A percentile compares a stretch with the other conserved stretches of the same genome.
These are phyloP conservation scores for Debaryomyces hansenii DNA, from an alignment of 805 yeast genomes.

Conservation along the genomic window DNA sequence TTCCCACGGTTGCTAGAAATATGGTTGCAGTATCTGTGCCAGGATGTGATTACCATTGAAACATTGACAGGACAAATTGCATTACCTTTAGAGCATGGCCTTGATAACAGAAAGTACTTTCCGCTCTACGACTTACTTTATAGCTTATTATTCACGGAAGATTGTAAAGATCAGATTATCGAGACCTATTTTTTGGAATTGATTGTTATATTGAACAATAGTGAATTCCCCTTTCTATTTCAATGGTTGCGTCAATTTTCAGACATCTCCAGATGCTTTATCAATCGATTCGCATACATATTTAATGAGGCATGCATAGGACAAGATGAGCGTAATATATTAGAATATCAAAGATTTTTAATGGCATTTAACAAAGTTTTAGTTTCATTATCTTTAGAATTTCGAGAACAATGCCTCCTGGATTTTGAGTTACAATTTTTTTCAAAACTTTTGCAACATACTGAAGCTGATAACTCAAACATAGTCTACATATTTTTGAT, in stretches of 20 bases:
- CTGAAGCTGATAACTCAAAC: neutral
- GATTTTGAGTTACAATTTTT: neutral
- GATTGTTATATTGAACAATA: neutral
- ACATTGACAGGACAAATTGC: constrained; percentile 2
- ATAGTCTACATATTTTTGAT: neutral
- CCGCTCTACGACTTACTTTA: constrained; percentile 21
- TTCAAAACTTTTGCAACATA: neutral
- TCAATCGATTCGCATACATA: constrained; percentile 5
- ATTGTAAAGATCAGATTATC: neutral
- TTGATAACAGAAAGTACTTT: constrained; percentile 8
- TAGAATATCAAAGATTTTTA: constrained; percentile 2
- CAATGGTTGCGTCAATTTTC: constrained; percentile 8
- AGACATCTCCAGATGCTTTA: constrained; percentile 4
- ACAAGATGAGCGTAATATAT: neutral
- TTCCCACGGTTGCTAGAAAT: constrained; percentile 7
- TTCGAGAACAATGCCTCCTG: neutral
- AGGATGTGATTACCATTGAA: constrained; percentile 13
- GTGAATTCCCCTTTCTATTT: neutral
- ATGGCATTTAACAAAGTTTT: constrained; percentile 1
- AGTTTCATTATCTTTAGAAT: neutral
- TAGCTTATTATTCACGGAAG: constrained; percentile 13
- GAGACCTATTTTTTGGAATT: neutral
- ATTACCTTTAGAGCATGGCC: neutral
- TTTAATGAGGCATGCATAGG: neutral
- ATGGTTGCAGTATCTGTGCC: constrained; percentile 8